Conservation (phyloP, 1,284 basidiomycete genomes). For the Cutaneotrichosporon cavernicola region DNA sequence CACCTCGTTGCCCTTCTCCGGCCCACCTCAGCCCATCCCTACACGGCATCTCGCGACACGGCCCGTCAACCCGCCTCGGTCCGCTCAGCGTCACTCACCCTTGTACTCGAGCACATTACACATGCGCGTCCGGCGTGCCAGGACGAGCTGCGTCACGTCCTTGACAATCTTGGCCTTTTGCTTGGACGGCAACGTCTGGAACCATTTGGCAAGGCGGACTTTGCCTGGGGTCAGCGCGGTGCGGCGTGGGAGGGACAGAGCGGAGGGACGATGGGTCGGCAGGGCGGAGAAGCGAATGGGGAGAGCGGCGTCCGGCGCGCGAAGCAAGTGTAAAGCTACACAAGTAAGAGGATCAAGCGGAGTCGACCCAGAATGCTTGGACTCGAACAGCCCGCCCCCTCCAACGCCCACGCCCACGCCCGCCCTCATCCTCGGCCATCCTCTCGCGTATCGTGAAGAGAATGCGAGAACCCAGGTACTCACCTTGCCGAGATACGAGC, state of each 20-base stretch:
- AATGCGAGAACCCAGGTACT: slow-evolving; percentile 34
- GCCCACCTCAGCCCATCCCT: background rate
- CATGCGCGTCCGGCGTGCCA: slow-evolving; percentile 94
- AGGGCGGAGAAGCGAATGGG: background rate
- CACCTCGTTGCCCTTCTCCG: background rate
- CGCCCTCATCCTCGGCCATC: too few relatives aligned
- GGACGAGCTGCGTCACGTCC: slow-evolving; percentile 97
- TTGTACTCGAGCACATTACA: slow-evolving; percentile 99
- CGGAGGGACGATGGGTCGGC: background rate
- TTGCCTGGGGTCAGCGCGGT: slow-evolving; percentile 65
- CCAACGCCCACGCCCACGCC: too few relatives aligned
- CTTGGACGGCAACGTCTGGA: slow-evolving; percentile 90
- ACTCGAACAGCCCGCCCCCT: too few relatives aligned
- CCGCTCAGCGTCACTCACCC: slow-evolving; percentile 58
- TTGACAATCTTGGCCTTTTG: slow-evolving; percentile 97
- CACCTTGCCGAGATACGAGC: slow-evolving; percentile 89
- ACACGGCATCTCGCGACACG: too few relatives aligned
- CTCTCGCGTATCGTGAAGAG: background rate
- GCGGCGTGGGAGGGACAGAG: background rate
- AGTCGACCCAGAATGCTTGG: too few relatives aligned
- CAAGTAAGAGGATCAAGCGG: too few relatives aligned
- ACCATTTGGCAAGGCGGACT: slow-evolving; percentile 98
- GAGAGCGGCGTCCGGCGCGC: too few relatives aligned
- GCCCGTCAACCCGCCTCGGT: background rate
- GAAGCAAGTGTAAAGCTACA: too few relatives aligned